phyloP scores from a whole-genome alignment of 176 grass and related monocot species.

The Cenchrus fungigraminus region DNA sequence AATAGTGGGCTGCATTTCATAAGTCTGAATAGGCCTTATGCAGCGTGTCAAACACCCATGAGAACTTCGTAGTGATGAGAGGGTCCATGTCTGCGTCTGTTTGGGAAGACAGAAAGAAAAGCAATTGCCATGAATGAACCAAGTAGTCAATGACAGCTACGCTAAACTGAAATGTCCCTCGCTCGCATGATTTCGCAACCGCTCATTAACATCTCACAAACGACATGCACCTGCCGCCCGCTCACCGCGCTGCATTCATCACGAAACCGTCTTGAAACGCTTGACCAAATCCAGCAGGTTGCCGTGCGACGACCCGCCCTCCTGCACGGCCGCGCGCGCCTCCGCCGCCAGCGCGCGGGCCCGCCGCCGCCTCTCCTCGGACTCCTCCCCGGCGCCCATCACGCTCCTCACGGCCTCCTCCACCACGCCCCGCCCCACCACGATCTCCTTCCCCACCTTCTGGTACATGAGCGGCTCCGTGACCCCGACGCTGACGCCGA shows the following conservation, averaged over 20 bases:
- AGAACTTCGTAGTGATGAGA: too few species aligned
- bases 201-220: neutral
- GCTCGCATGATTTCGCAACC: neutral
- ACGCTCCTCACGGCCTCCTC: constrained; percentile 42
- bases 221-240: neutral
- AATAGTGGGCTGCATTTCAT: too few species aligned
- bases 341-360: too few species aligned
- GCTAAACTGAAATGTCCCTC: neutral
- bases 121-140: too few species aligned
- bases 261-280: neutral
- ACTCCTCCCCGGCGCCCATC: constrained; percentile 49
- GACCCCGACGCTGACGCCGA: constrained; percentile 47
- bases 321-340: too few species aligned
- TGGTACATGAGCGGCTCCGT: neutral
- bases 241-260: neutral
- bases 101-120: too few species aligned
- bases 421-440: neutral
- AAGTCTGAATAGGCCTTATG: too few species aligned
- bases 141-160: too few species aligned
- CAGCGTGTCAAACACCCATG: too few species aligned
- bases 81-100: too few species aligned
- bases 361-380: constrained; percentile 30
- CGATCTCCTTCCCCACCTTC: constrained; percentile 24
- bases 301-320: neutral
- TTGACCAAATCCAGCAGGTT: constrained; percentile 34